Evolutionary conservation across 169 alveolate species (phyloP).

Genomic region (Amoebophrya sp.): DNA sequence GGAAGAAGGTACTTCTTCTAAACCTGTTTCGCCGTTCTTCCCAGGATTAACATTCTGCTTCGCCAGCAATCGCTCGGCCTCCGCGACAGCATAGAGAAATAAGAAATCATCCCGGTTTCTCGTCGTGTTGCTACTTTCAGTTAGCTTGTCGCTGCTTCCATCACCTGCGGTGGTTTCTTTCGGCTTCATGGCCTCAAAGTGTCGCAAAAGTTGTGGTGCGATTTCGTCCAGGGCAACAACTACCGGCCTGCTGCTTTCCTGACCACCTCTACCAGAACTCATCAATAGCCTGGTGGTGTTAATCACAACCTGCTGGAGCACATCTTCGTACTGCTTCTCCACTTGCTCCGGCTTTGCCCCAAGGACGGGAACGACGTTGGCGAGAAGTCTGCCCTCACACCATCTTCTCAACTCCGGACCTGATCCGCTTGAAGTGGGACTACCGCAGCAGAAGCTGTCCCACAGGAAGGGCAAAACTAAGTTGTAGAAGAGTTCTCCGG

Average conservation of each 20-base stretch:
- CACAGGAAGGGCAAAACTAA: no score
- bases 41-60: background rate
- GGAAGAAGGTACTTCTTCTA: background rate
- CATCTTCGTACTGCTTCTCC: no score
- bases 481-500: no score
- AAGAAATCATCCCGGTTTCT: background rate
- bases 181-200: background rate
- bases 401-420: no score
- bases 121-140: background rate
- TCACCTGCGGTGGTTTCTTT: background rate
- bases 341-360: no score
- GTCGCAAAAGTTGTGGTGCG: background rate
- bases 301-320: background rate
- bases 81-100: background rate
- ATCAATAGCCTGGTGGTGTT: background rate
- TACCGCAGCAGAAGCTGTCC: no score
- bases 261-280: background rate
- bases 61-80: background rate
- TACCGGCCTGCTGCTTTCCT: background rate
- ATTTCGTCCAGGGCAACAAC: background rate
- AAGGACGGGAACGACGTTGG: no score
- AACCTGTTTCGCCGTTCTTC: background rate
- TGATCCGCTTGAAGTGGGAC: no score
- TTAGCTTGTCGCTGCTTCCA: no score
- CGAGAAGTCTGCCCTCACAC: no score